phyloP scores from a whole-genome alignment of 2,329 filamentous ascomycete species.

The Trichoderma sp. region DNA sequence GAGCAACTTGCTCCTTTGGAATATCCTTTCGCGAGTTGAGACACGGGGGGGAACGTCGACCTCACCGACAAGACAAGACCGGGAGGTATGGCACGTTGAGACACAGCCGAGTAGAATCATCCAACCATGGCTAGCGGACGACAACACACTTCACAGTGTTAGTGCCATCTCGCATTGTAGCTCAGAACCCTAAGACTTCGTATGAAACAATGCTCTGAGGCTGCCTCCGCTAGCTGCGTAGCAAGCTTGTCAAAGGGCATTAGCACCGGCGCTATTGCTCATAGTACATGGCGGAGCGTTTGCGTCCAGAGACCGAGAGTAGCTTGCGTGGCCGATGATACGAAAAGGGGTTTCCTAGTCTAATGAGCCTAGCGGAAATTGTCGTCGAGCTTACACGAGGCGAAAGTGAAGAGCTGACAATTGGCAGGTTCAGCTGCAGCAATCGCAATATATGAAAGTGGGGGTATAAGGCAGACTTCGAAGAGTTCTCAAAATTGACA shows the following conservation, averaged over 20 bases:
- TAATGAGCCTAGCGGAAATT: background rate
- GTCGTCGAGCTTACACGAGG: background rate
- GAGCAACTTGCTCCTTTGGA: background rate
- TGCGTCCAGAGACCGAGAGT: background rate
- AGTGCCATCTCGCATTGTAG: slow-evolving; percentile 2
- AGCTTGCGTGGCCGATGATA: background rate
- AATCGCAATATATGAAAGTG: background rate
- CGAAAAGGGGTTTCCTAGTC: background rate
- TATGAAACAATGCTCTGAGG: background rate
- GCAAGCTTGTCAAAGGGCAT: background rate
- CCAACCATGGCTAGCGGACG: background rate
- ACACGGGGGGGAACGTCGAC: background rate
- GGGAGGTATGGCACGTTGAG: background rate
- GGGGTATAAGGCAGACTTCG: background rate
- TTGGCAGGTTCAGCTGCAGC: background rate
- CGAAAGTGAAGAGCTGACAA: background rate
- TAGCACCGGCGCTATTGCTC: background rate
- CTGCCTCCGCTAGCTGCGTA: background rate
- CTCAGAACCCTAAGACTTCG: background rate
- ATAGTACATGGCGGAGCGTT: background rate
- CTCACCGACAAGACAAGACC: slow-evolving; percentile 1
- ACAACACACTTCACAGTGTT: slow-evolving; percentile 1
- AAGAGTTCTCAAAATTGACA: background rate
- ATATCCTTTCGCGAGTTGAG: background rate
- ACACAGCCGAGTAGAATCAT: background rate